Evolutionary conservation across 192 early-diverging fungal species (phyloP).

Genomic region (Podila clonocystis): DNA sequence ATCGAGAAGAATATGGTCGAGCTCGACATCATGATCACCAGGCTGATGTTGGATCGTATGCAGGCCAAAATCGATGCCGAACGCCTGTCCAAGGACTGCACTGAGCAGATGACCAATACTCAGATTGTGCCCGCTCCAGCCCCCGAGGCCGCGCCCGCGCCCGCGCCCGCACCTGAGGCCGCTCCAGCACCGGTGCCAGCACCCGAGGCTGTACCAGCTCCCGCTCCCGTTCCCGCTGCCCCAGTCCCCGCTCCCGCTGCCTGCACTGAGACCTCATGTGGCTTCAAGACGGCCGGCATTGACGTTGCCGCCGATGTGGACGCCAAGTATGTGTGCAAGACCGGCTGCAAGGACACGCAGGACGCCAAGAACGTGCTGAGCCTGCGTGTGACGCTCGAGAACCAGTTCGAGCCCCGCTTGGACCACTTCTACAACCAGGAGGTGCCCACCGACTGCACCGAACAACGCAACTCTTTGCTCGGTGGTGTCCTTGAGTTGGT

Average conservation of each 20-base stretch:
- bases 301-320: not conserved
- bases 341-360: slow-evolving; percentile 5
- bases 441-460: slow-evolving; percentile 3
- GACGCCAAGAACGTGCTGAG: slow-evolving; percentile 6
- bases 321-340: slow-evolving; percentile 6
- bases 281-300: slow-evolving; percentile 3
- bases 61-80: slow-evolving; percentile 22
- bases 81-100: slow-evolving; percentile 39
- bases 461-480: slow-evolving; percentile 4
- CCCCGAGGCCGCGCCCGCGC: not conserved
- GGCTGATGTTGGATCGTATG: slow-evolving; percentile 16
- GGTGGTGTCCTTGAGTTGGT: slow-evolving; percentile 7
- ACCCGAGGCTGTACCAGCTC: not conserved
- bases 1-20: slow-evolving; percentile 19
- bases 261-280: not conserved
- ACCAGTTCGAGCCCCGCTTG: slow-evolving; percentile 8
- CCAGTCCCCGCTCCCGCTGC: not conserved
- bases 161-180: not conserved
- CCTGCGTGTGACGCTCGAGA: slow-evolving; percentile 8
- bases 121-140: slow-evolving; percentile 15
- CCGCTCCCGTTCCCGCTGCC: not conserved
- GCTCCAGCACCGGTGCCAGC: not conserved
- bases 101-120: slow-evolving; percentile 45
- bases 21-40: slow-evolving; percentile 14
- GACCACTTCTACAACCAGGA: slow-evolving; percentile 8